Conservation (phyloP, 1,284 basidiomycete species). For the Trametes pubescens region DNA sequence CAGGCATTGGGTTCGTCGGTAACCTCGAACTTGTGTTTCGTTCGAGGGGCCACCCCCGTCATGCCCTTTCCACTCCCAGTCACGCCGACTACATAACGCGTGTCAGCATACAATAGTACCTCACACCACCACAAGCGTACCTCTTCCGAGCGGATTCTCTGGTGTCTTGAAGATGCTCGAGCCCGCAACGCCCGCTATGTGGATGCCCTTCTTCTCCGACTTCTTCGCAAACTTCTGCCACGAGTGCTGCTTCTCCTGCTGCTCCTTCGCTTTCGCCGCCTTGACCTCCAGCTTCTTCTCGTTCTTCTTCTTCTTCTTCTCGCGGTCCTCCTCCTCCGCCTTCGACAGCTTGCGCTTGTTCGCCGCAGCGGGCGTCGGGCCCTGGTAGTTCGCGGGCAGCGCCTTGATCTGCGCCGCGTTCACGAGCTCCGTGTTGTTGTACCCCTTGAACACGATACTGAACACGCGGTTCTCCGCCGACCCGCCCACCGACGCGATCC, state of each 20-base stretch:
- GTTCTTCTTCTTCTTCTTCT: slow-evolving; percentile 94
- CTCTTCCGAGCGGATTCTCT: slow-evolving; percentile 90
- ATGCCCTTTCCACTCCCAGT: slow-evolving; percentile 94
- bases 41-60: slow-evolving; percentile 78
- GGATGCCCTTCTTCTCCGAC: slow-evolving; percentile 93
- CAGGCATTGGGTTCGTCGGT: slow-evolving; percentile 49
- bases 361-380: slow-evolving; percentile 49
- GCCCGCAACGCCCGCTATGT: slow-evolving; percentile 86
- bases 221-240: slow-evolving; percentile 99
- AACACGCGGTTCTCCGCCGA: slow-evolving; percentile 87
- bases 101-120: slow-evolving; percentile 2
- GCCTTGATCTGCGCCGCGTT: slow-evolving; percentile 77
- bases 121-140: slow-evolving; percentile 49
- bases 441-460: slow-evolving; percentile 95
- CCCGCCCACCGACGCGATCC: slow-evolving; percentile 89
- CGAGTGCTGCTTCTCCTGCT: slow-evolving; percentile 86
- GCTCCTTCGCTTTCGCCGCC: slow-evolving; percentile 91
- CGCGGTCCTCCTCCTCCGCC: slow-evolving; percentile 89
- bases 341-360: slow-evolving; percentile 83
- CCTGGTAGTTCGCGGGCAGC: slow-evolving; percentile 64
- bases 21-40: slow-evolving; percentile 83
- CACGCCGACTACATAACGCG: slow-evolving; percentile 72
- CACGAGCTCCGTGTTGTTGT: slow-evolving; percentile 93
- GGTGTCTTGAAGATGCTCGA: slow-evolving; percentile 97
- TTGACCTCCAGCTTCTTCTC: slow-evolving; percentile 93